These are phyloP conservation scores for Pholiota adiposa DNA, from an alignment of 1,284 basidiomycete genomes.

Conservation along the genomic window DNA sequence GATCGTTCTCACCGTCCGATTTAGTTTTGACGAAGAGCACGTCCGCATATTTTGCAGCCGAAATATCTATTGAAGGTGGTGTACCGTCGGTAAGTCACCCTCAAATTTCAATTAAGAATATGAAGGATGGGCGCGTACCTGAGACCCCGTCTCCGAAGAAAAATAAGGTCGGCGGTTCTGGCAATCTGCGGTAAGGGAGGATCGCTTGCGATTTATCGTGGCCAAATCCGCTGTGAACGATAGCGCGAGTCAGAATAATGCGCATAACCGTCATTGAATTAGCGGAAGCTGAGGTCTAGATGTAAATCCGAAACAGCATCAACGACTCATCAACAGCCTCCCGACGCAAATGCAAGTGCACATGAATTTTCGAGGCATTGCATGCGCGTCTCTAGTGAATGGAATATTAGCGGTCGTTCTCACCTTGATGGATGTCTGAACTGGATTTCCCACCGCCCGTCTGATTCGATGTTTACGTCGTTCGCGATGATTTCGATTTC, in stretches of 20 bases:
- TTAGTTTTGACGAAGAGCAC: conserved; percentile 89
- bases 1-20: conserved; percentile 80
- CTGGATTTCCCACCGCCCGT: conserved; percentile 84
- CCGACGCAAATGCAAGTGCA: background rate
- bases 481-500: conserved; percentile 92
- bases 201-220: conserved; percentile 95
- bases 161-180: conserved; percentile 79
- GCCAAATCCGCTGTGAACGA: conserved; percentile 68
- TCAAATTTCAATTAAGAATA: background rate
- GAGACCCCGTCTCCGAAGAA: conserved; percentile 97
- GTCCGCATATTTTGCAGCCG: conserved; percentile 89
- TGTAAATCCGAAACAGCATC: background rate
- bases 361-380: background rate
- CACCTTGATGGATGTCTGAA: conserved; percentile 88
- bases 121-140: conserved; percentile 49
- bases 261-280: background rate
- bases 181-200: conserved; percentile 78
- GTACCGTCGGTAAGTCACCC: background rate
- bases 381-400: background rate
- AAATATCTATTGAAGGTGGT: conserved; percentile 69
- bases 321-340: background rate
- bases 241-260: background rate
- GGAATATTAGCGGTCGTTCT: conserved; percentile 13
- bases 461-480: conserved; percentile 67
- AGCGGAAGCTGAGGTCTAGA: background rate